Evolutionary conservation across 768 basidiomycete species (phyloP).

Genomic region (Trametes elegans): DNA sequence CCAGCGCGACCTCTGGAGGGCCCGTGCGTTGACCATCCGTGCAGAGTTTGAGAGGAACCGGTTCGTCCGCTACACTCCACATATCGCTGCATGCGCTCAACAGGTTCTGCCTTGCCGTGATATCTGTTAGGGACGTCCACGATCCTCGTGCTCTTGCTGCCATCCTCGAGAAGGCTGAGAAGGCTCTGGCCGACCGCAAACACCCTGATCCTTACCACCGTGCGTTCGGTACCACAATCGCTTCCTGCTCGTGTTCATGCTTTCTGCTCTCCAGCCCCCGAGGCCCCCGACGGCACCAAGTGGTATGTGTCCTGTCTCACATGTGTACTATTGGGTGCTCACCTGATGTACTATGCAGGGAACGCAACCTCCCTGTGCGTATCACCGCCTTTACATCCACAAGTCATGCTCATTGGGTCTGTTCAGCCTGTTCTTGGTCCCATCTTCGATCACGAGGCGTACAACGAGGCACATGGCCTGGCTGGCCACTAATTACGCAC

Average conservation of each 20-base stretch:
- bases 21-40: conserved; percentile 79
- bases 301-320: conserved; percentile 60
- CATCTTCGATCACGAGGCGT: conserved; percentile 58
- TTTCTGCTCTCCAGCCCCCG: conserved; percentile 51
- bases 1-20: conserved; percentile 82
- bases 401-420: conserved; percentile 7
- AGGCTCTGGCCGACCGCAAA: conserved; percentile 54
- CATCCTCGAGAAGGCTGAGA: conserved; percentile 82
- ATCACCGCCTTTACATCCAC: not conserved
- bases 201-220: conserved; percentile 95
- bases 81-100: not conserved
- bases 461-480: conserved; percentile 22
- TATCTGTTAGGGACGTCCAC: conserved; percentile 60
- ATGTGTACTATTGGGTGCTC: not conserved
- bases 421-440: conserved; percentile 59
- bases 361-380: conserved; percentile 78
- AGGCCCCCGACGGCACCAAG: conserved; percentile 91
- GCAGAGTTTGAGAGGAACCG: conserved; percentile 94
- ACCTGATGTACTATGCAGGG: conserved; percentile 44
- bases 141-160: conserved; percentile 79
- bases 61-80: conserved; percentile 41
- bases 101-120: not conserved
- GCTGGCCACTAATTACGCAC: not conserved
- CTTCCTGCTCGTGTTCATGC: not conserved
- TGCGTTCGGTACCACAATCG: conserved; percentile 44